phyloP scores from a whole-genome alignment of 202 grass and related monocot species.

The Carex arenaria region DNA sequence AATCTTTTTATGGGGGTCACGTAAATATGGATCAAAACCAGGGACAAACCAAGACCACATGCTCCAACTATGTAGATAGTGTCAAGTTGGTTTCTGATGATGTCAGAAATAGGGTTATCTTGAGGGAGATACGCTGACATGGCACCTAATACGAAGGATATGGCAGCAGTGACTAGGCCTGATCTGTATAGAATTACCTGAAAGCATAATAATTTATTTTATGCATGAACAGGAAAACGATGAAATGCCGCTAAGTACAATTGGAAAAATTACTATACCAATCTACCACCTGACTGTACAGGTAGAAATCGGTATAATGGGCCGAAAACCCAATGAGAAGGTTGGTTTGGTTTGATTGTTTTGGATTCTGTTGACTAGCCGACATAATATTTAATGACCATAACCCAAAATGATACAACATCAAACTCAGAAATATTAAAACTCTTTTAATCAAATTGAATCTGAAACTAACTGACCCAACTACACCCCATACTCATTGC shows the following conservation, averaged over 20 bases:
- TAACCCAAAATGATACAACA: not conserved
- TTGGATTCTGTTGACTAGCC: not conserved
- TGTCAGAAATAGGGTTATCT: conserved; percentile 39
- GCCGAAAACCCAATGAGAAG: not conserved
- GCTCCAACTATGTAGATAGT: conserved; percentile 56
- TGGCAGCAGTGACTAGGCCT: conserved; percentile 63
- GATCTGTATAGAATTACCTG: conserved; percentile 83
- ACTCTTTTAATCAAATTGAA: not conserved
- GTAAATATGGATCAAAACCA: conserved; percentile 88
- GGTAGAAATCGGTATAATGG: not conserved
- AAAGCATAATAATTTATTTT: conserved; percentile 6
- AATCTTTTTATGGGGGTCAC: conserved; percentile 83
- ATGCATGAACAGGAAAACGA: not conserved
- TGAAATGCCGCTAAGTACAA: not conserved
- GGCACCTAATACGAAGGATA: conserved; percentile 51
- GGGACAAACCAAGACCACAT: conserved; percentile 68
- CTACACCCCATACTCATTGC: too few relatives aligned
- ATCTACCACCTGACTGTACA: not conserved
- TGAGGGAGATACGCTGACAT: conserved; percentile 61
- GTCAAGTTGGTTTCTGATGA: conserved; percentile 44
- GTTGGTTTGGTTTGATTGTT: not conserved
- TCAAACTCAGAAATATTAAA: too few relatives aligned
- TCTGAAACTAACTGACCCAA: not conserved
- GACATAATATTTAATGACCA: not conserved
- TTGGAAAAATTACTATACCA: not conserved